Evolutionary conservation across 208 protist species (phyloP), one percentile per base, ranked within the genome.

Genomic region (Crithidia thermophila): DNA sequence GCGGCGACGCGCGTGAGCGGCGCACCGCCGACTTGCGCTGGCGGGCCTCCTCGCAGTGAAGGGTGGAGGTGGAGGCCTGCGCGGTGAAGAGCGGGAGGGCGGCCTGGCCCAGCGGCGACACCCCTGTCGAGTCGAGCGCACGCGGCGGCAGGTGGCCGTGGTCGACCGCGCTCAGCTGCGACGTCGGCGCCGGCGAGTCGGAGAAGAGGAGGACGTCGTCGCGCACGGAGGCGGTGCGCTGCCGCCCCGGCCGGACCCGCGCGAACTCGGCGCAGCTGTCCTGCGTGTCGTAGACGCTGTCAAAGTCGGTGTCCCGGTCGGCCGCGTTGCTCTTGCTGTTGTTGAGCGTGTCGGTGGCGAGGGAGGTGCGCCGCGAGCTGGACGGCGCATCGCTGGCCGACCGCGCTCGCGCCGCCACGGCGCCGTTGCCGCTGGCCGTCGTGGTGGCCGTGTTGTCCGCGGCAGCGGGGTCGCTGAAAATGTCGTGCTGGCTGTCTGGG

Each of bases 261-360:
- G 57, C 57, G 30, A 63, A 63, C n/a, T 51, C 57, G 0, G 30
- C 57, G 11, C 57, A 51, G 30, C 57, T 63, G 42, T 42, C 37
- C 42, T 37, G n/a, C 30, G 57, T 28, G n/a, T 63, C 57, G 42
- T 6, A 27, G 18, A 14, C 30, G 57, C 42, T 63, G 42, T 45
- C 21, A 21, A n/a, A 13, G 13, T 33, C 39, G 23, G 5, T 18
- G 34, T 30, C 53, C 13, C 10, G 31, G 14, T 28, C 27, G 51
- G 23, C 34, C 0, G 20, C 18, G 55, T 21, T 14, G 36, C 20
- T 37, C 6, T 55, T 9, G 20, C 28, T 21, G 5, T 4, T 40
- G 47, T 25, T 16, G 47, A n/a, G n/a, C n/a, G n/a, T n/a, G n/a
- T n/a, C n/a, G n/a, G n/a, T n/a, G n/a, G n/a, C n/a, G n/a, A n/a